A percentile compares a stretch with the other conserved stretches of the same genome.
Conservation (phyloP, 2,329 filamentous ascomycete genomes). For the Beauveria rudraprayagi region DNA sequence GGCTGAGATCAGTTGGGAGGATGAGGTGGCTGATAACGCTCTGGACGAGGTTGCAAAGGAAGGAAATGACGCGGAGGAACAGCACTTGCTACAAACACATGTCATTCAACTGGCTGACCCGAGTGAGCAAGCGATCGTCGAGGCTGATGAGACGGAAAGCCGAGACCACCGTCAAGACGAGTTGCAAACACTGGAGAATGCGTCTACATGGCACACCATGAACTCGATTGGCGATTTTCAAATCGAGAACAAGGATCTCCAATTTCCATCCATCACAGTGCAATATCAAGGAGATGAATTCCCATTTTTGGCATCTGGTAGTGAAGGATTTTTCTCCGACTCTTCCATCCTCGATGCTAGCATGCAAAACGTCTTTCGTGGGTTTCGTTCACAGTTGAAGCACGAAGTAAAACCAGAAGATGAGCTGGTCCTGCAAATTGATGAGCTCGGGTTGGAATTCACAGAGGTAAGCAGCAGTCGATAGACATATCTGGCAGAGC, state of each 20-base stretch:
- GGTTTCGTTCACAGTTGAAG: constrained; percentile 37
- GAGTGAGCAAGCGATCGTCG: not conserved
- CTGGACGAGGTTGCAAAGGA: not conserved
- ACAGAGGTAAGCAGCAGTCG: constrained; percentile 33
- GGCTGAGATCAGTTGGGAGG: constrained; percentile 19
- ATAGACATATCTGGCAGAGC: constrained; percentile 2
- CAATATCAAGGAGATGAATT: constrained; percentile 37
- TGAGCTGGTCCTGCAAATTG: constrained; percentile 43
- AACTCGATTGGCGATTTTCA: constrained; percentile 3
- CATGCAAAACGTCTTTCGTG: constrained; percentile 36
- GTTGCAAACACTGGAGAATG: not conserved
- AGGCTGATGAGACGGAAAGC: constrained; percentile 3
- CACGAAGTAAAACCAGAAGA: constrained; percentile 38
- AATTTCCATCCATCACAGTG: constrained; percentile 31
- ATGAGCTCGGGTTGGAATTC: constrained; percentile 46
- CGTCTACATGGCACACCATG: not conserved
- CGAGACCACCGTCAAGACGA: constrained; percentile 6
- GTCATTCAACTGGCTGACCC: not conserved
- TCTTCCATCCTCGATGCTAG: constrained; percentile 33
- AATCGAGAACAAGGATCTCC: not conserved
- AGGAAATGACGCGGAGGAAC: not conserved
- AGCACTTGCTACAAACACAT: constrained; percentile 5
- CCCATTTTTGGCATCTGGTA: constrained; percentile 29
- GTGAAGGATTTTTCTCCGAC: constrained; percentile 38
- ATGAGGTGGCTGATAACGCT: constrained; percentile 9